Base-by-base conservation (phyloP, 2,329 filamentous ascomycete species). In the Dendrostoma leiphaemia region DNA sequence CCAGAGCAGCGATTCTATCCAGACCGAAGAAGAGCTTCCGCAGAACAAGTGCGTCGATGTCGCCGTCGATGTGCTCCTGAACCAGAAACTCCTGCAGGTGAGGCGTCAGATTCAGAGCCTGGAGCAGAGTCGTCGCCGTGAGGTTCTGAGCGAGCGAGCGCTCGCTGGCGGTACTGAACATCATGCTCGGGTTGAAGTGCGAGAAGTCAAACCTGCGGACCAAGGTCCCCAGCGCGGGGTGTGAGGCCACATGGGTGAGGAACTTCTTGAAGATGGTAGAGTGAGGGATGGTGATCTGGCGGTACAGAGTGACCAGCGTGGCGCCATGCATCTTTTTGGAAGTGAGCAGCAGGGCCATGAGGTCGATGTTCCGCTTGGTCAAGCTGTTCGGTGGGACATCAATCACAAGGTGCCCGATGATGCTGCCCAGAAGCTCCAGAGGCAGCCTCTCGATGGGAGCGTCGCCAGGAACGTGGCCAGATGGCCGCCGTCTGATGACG, bases 191-290 rank as follows among this genome's bases (percentile, higher is more conserved):
- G 67, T 90, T 92, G 72, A 92, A 92, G 74, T 92, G 89, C 59
- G 88, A 91, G 64, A 94, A 92, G 72, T 94, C 90, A 43, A 93
- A 75, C 48, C 90, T 86, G 54, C 88, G 84, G 41, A 93, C 88
- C 63, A 92, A 84, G 37, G 84, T 86, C 43, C 89, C 90, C 51
- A 92, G 76, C 8, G 84, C 76, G 2, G 84, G 82, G 66, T 91
- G 85, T 55, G 81, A 74, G 43, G 76, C 74, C 60, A 93, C 77
- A 64, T 90, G 89, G 54, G 78, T 76, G 46, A 91, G 80, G 62
- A 91, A 90, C 71, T 93, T 93, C 66, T 85, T 85, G 73, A 92
- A 94, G 67, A 91, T 90, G 57, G 85, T 78, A 24, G 90, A 93
- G 75, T 92, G 89, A 6, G 90, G 89, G 61, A 93, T 88, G 40